A percentile compares a stretch with the other conserved stretches of the same genome.
These are phyloP conservation scores for Fonsecaea pedrosoi DNA, from an alignment of 2,329 filamentous ascomycete species.

Conservation along the genomic window DNA sequence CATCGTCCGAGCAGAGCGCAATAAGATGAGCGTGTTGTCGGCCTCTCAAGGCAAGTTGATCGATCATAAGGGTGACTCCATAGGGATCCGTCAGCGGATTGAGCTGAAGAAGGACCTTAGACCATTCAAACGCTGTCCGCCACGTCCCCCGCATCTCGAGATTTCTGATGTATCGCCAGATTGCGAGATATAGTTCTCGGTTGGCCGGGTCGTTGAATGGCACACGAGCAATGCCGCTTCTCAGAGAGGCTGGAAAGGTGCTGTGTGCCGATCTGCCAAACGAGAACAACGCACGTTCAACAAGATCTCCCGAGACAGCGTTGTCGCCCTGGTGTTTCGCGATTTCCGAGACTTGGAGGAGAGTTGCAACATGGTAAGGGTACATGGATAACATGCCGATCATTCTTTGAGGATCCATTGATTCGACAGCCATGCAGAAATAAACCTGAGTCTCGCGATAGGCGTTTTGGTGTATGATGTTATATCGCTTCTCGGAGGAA, in stretches of 20 bases:
- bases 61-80: conserved; percentile 78
- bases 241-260: conserved; percentile 76
- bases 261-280: conserved; percentile 90
- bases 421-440: conserved; percentile 81
- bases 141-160: conserved; percentile 91
- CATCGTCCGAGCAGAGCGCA: conserved; percentile 65
- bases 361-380: conserved; percentile 89
- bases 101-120: conserved; percentile 79
- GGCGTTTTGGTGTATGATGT: conserved; percentile 73
- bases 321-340: conserved; percentile 91
- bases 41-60: conserved; percentile 82
- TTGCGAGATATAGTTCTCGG: conserved; percentile 88
- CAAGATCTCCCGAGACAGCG: conserved; percentile 81
- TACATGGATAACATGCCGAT: conserved; percentile 75
- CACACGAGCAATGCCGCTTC: conserved; percentile 78
- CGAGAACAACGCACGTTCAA: conserved; percentile 89
- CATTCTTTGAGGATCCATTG: conserved; percentile 82
- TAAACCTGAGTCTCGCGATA: conserved; percentile 78
- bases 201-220: conserved; percentile 85
- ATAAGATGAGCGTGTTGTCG: conserved; percentile 78
- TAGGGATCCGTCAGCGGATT: conserved; percentile 80
- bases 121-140: conserved; percentile 91
- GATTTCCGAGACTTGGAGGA: conserved; percentile 92
- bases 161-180: conserved; percentile 85
- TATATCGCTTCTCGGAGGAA: conserved; percentile 73